A percentile compares a stretch with the other conserved stretches of the same genome.
phyloP scores from a whole-genome alignment of 805 yeast species.

The Candida broadrunensis region DNA sequence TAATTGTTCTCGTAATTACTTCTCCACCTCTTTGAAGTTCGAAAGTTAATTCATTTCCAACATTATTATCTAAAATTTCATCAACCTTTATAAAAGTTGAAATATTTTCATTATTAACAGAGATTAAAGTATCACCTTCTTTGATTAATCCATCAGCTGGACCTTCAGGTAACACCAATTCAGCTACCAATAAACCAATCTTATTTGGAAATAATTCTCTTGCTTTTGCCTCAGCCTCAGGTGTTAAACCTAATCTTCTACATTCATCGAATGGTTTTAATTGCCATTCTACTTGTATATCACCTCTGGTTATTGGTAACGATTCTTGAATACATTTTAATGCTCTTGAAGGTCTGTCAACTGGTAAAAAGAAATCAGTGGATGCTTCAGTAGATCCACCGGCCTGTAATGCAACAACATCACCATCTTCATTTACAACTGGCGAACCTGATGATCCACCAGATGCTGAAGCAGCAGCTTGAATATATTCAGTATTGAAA shows the following conservation, averaged over 20 bases:
- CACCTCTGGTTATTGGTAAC: slow-evolving; percentile 75
- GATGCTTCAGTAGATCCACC: slow-evolving; percentile 92
- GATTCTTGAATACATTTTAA: slow-evolving; percentile 64
- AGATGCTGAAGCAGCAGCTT: slow-evolving; percentile 94
- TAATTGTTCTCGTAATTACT: slow-evolving; percentile 46
- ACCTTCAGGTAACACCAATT: slow-evolving; percentile 77
- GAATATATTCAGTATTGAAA: slow-evolving; percentile 90
- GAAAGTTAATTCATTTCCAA: slow-evolving; percentile 56
- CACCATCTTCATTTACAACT: slow-evolving; percentile 85
- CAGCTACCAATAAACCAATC: slow-evolving; percentile 82
- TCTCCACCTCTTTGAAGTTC: slow-evolving; percentile 74
- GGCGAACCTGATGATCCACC: slow-evolving; percentile 98
- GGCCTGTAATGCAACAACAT: slow-evolving; percentile 89
- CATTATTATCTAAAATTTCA: slow-evolving; percentile 69
- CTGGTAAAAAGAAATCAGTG: slow-evolving; percentile 88
- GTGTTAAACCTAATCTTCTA: slow-evolving; percentile 76
- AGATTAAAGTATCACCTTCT: slow-evolving; percentile 83
- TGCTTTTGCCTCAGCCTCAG: slow-evolving; percentile 68
- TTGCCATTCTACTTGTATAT: slow-evolving; percentile 87
- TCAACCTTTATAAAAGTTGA: slow-evolving; percentile 79
- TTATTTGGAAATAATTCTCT: slow-evolving; percentile 67
- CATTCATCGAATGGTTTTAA: slow-evolving; percentile 89
- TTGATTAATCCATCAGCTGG: slow-evolving; percentile 71
- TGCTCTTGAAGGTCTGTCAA: slow-evolving; percentile 80
- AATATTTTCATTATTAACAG: slow-evolving; percentile 63